Conservation (phyloP, 2,329 filamentous ascomycete species). For the Fusarium musae region DNA sequence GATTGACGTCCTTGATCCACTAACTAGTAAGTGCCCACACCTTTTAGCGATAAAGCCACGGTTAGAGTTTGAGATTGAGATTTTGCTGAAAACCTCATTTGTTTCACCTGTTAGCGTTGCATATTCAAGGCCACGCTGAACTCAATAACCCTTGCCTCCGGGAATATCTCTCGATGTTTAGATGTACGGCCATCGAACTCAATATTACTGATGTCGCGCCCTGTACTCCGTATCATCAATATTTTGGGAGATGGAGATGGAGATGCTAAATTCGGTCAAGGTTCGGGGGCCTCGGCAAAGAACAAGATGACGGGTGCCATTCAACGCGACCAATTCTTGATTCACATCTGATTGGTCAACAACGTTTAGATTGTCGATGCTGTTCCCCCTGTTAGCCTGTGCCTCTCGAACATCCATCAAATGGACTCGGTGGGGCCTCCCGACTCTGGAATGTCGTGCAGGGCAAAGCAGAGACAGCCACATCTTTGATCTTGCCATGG, state of each 20-base stretch:
- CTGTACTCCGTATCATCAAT: neutral
- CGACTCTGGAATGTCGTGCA: conserved; percentile 43
- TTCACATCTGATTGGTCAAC: conserved; percentile 31
- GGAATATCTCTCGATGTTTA: neutral
- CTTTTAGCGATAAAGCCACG: conserved; percentile 22
- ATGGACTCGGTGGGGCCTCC: conserved; percentile 40
- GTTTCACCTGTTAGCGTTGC: conserved; percentile 25
- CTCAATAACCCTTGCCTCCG: neutral
- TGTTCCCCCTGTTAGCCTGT: conserved; percentile 19
- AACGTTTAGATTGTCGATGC: conserved; percentile 30
- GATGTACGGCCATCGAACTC: neutral
- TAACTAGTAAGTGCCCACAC: conserved; percentile 16
- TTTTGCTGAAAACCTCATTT: conserved; percentile 16
- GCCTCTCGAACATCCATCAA: conserved; percentile 1
- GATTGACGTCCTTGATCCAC: conserved; percentile 12
- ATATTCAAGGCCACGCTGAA: neutral
- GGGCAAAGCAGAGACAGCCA: conserved; percentile 40
- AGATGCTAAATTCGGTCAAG: conserved; percentile 33
- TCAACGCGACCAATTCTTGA: conserved; percentile 2
- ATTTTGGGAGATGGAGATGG: conserved; percentile 24
- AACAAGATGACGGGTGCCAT: conserved; percentile 24
- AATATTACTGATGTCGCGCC: conserved; percentile 7
- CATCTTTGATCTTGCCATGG: conserved; percentile 12
- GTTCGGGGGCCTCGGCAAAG: conserved; percentile 40
- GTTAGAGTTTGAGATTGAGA: conserved; percentile 31